These are phyloP conservation scores for Suillus lakei DNA, from an alignment of 768 basidiomycete genomes.

Conservation along the genomic window DNA sequence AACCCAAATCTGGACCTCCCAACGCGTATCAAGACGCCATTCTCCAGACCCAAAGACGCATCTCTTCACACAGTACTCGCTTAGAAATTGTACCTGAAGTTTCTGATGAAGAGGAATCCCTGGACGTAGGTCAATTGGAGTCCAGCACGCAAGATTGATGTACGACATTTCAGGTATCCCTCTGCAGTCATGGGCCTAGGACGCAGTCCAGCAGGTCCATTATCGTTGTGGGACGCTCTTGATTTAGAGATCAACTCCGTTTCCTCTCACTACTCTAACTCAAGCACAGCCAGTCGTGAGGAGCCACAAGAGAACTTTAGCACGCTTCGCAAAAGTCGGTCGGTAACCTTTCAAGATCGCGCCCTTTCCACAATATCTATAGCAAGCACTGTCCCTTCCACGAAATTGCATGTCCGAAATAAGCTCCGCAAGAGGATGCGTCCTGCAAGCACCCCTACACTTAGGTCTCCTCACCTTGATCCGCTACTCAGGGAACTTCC, in stretches of 20 bases:
- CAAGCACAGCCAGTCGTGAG: conserved; percentile 5
- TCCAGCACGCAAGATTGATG: not conserved
- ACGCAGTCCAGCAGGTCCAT: conserved; percentile 31
- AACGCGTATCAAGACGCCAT: not conserved
- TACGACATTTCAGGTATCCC: not conserved
- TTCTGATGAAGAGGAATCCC: conserved; percentile 23
- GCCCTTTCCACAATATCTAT: conserved; percentile 40
- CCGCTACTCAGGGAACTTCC: conserved; percentile 41
- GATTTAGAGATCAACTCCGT: conserved; percentile 39
- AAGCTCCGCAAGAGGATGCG: conserved; percentile 46
- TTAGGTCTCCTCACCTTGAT: conserved; percentile 14
- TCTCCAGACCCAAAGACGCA: conserved; percentile 13
- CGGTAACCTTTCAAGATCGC: conserved; percentile 16
- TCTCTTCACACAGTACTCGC: conserved; percentile 13
- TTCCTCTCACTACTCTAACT: conserved; percentile 18
- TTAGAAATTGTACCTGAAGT: conserved; percentile 18
- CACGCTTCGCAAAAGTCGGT: conserved; percentile 32
- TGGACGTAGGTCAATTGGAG: conserved; percentile 10
- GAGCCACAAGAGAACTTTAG: conserved; percentile 30
- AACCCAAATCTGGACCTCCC: conserved; percentile 1
- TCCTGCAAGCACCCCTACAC: conserved; percentile 37
- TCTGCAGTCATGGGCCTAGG: conserved; percentile 13
- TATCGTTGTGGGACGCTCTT: conserved; percentile 50
- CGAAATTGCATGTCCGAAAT: conserved; percentile 33
- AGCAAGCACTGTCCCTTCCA: conserved; percentile 40